These are phyloP conservation scores for Sonneratia caseolaris DNA, from an alignment of 345 rosid genomes.

Conservation along the genomic window DNA sequence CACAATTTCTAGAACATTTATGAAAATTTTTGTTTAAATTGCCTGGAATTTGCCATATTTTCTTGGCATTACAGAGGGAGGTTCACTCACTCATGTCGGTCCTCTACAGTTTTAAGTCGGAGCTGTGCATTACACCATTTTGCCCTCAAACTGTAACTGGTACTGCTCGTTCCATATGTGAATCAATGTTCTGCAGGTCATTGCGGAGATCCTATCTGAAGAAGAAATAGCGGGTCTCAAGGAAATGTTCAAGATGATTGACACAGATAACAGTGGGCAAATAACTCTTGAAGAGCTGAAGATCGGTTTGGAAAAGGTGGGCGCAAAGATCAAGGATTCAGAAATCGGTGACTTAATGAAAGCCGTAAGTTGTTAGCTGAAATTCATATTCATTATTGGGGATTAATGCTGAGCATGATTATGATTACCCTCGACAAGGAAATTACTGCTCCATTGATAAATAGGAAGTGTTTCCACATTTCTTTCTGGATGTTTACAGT, in stretches of 20 bases:
- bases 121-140: background rate
- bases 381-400: background rate
- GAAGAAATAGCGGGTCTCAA: conserved; percentile 85
- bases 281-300: conserved; percentile 86
- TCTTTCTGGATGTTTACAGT: no score
- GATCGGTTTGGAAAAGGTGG: conserved; percentile 69
- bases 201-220: conserved; percentile 83
- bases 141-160: background rate
- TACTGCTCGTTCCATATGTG: background rate
- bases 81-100: background rate
- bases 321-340: conserved; percentile 63
- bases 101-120: background rate
- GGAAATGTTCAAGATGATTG: conserved; percentile 94
- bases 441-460: background rate
- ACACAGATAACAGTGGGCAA: conserved; percentile 72
- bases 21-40: no score
- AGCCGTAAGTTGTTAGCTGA: conserved; percentile 43
- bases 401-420: background rate
- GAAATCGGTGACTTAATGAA: conserved; percentile 68
- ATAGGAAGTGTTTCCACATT: background rate
- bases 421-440: background rate
- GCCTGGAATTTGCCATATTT: no score
- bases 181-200: conserved; percentile 32
- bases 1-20: no score
- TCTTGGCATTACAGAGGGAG: no score